Evolutionary conservation across 2,329 filamentous ascomycete species (phyloP), one percentile per base, ranked within the genome.

Genomic region (Colletotrichum costaricense): DNA sequence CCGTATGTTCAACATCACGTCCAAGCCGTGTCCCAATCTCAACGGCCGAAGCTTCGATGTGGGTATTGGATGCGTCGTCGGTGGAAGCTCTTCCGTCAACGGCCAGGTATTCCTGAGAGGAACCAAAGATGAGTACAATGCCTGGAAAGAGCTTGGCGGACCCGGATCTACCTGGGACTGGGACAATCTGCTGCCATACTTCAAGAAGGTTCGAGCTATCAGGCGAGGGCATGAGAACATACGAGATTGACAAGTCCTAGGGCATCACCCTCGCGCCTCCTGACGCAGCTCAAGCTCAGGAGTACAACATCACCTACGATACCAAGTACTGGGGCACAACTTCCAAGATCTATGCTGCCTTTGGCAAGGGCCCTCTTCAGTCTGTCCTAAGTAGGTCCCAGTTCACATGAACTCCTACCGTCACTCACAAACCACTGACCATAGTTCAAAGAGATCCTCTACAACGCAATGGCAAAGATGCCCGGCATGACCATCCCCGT

Each of bases 71-170:
- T 75, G 78, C 33, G 80, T 81, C 16, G 79, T 84, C 52, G 84
- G 85, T 22, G 84, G 85, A 11, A 80, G 82, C 16, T 82, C 81
- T 4, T 80, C 80, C 6, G 75, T 85, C 60, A 86, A 86, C 76
- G 80, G 79, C 14, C 80, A 84, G 75, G 78, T 83, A 33, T 83
- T 81, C 75, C 78, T 81, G 42, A 78, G 82, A 14, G 81, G 82
- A 1, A 78, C 79, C 5, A 76, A 77, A n/a, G 76, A 78, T 0
- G 85, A 86, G 52, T 86, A 86, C 59, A 79, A 87, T 62, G 79
- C 80, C 1, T 88, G 87, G 86, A 81, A 81, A 46, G 77, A 78
- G 3, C 76, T 89, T 1, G 87, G 86, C 0, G 86, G 86, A 52
- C 76, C 81, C 0, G 85, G 83, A 3, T 88, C 84, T 84, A 80